These are phyloP conservation scores for Bretziella fagacearum DNA, from an alignment of 2,329 filamentous ascomycete species.

Conservation along the genomic window DNA sequence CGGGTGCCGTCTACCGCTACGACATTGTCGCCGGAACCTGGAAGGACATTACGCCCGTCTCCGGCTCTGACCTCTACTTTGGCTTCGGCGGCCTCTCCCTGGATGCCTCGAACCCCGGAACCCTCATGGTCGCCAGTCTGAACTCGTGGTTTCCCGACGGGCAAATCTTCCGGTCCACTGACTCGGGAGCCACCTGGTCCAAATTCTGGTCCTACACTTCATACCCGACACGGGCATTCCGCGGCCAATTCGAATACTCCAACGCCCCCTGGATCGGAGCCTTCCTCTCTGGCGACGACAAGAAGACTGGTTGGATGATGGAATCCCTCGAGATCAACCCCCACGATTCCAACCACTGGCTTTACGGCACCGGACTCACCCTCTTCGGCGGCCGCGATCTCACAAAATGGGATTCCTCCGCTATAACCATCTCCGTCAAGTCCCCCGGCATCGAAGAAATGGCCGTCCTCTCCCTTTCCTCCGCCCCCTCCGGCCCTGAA, in stretches of 20 bases:
- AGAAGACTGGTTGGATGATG: slow-evolving; percentile 44
- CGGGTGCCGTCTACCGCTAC: slow-evolving; percentile 37
- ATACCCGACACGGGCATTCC: slow-evolving; percentile 28
- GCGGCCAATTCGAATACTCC: slow-evolving; percentile 30
- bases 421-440: slow-evolving; percentile 32
- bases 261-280: slow-evolving; percentile 37
- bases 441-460: slow-evolving; percentile 40
- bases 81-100: slow-evolving; percentile 40
- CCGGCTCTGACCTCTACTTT: slow-evolving; percentile 29
- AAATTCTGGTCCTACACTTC: slow-evolving; percentile 34
- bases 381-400: slow-evolving; percentile 37
- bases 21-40: slow-evolving; percentile 31
- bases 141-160: slow-evolving; percentile 45
- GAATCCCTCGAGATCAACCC: slow-evolving; percentile 41
- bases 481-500: slow-evolving; percentile 32
- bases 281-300: slow-evolving; percentile 30
- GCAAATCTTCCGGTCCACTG: slow-evolving; percentile 36
- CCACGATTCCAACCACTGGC: slow-evolving; percentile 40
- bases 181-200: slow-evolving; percentile 38
- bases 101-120: slow-evolving; percentile 36
- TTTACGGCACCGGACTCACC: slow-evolving; percentile 43
- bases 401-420: slow-evolving; percentile 35
- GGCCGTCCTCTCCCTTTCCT: slow-evolving; percentile 31
- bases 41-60: slow-evolving; percentile 39
- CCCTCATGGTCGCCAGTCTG: slow-evolving; percentile 36